Conservation (phyloP, 2,329 filamentous ascomycete species). For the Penicillium janthinellum region DNA sequence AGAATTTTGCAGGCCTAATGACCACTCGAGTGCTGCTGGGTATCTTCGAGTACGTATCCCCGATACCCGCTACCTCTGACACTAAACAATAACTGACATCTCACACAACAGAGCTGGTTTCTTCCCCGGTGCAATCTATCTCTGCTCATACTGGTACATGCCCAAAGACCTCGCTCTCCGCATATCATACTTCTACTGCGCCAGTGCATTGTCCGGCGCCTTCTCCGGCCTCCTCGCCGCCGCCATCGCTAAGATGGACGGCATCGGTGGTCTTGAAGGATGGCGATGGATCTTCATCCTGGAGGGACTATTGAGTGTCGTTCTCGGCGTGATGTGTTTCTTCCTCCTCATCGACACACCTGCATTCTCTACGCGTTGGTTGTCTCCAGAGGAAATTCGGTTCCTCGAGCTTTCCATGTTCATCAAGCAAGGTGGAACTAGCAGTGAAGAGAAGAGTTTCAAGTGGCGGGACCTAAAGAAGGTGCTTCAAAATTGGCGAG, state of each 20-base stretch:
- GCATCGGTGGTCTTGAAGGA: slow-evolving; percentile 45
- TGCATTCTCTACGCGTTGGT: slow-evolving; percentile 37
- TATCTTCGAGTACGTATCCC: slow-evolving; percentile 14
- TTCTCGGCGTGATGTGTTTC: slow-evolving; percentile 44
- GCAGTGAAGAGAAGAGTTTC: slow-evolving; percentile 4
- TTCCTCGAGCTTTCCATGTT: slow-evolving; percentile 42
- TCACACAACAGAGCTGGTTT: slow-evolving; percentile 21
- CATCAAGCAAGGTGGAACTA: slow-evolving; percentile 25
- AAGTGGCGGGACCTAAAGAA: slow-evolving; percentile 38
- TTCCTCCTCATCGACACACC: slow-evolving; percentile 49
- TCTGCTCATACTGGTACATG: slow-evolving; percentile 29
- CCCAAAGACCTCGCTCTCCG: slow-evolving; percentile 22
- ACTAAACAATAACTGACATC: background rate
- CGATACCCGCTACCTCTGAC: background rate
- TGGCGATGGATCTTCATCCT: slow-evolving; percentile 55
- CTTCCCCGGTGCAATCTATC: slow-evolving; percentile 30
- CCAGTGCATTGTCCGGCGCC: slow-evolving; percentile 46
- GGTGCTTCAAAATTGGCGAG: slow-evolving; percentile 43
- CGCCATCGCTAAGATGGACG: slow-evolving; percentile 52
- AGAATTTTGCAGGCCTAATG: slow-evolving; percentile 21
- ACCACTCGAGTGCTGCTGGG: slow-evolving; percentile 14
- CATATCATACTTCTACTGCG: slow-evolving; percentile 28
- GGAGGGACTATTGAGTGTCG: slow-evolving; percentile 48
- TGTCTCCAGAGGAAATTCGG: slow-evolving; percentile 41
- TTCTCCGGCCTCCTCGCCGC: slow-evolving; percentile 54